Base-by-base conservation (phyloP, 2,329 filamentous ascomycete genomes). In the Helicocarpus griseus region DNA sequence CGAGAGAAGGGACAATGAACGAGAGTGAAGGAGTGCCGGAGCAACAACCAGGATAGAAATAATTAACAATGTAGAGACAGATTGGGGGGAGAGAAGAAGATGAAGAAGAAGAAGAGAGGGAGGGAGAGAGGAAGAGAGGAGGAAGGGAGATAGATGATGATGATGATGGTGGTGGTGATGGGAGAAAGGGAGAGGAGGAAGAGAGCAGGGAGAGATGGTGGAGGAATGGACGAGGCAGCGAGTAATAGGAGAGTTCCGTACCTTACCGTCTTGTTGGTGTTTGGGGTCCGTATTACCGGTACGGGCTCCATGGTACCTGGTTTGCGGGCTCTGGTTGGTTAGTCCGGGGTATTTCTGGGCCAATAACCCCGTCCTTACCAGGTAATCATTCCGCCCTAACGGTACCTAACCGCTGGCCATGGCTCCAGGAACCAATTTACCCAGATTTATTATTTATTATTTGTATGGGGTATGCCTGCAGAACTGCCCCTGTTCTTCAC, bases 1-100 rank as follows among this genome's bases (percentile, higher is more conserved):
- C 36, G 53, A 52, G 40, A 58, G 57, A 2, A 41, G 14, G 48
- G 21, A 48, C 9, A 41, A 40, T 33, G 48, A 54, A 47, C 29
- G 44, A 36, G 44, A 36, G 29, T 24, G 29, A 47, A 36, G 31
- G 17, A 14, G 14, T 47, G 44, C 44, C 29, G 44, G 31, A 36
- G 44, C 29, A 50, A 36, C 44, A 48, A 49, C 35, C 21, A 52
- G 52, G 29, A 51, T 31, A 45, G n/a, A 28, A 50, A 51, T 41
- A 48, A 49, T 17, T 21, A 36, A 49, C 31, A 49, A 52, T 49
- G 14, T 33, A 38, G 40, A 39, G 46, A 54, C 47, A 36, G 41
- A n/a, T n/a, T 45, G 33, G 39, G 48, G 46, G 48, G 45, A 40
- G 43, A 54, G 52, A 47, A 47, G 28, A 24, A 22, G 28, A 43